Evolutionary conservation across 2,329 filamentous ascomycete genomes (phyloP).

Genomic region (Exutisphaerella laricina): DNA sequence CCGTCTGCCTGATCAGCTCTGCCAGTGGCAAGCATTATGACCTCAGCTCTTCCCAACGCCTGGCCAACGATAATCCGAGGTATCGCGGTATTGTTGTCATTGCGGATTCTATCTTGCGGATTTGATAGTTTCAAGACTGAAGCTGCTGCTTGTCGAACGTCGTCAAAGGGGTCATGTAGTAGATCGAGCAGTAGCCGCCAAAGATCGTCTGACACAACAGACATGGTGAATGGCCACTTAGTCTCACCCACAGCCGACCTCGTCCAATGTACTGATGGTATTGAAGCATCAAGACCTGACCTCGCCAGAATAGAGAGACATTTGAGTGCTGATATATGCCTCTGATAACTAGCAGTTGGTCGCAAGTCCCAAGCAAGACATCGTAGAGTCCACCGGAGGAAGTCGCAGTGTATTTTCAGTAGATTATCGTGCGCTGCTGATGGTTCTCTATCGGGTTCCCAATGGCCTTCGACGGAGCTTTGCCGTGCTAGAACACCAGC

Average conservation of each 20-base stretch:
- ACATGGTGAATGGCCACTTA: slow-evolving; percentile 47
- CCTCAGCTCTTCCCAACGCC: slow-evolving; percentile 38
- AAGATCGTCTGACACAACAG: slow-evolving; percentile 42
- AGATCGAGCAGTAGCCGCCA: slow-evolving; percentile 67
- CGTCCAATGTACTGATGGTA: slow-evolving; percentile 36
- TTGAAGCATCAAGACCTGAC: slow-evolving; percentile 57
- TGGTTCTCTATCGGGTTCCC: too few relatives aligned
- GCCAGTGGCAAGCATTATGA: slow-evolving; percentile 62
- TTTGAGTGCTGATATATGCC: slow-evolving; percentile 75
- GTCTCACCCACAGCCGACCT: slow-evolving; percentile 47
- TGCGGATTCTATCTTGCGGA: too few relatives aligned
- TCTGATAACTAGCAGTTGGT: slow-evolving; percentile 81
- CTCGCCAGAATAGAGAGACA: slow-evolving; percentile 62
- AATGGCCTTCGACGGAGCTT: not conserved
- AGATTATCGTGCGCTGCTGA: not conserved
- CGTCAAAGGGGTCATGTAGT: slow-evolving; percentile 85
- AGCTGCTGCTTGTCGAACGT: slow-evolving; percentile 61
- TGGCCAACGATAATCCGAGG: not conserved
- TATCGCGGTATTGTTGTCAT: not conserved
- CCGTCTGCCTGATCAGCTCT: slow-evolving; percentile 91
- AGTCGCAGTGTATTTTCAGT: slow-evolving; percentile 35
- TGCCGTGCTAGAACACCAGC: slow-evolving; percentile 48
- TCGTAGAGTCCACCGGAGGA: slow-evolving; percentile 66
- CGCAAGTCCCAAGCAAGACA: slow-evolving; percentile 71
- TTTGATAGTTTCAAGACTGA: slow-evolving; percentile 36